Base-by-base conservation (phyloP, 768 basidiomycete genomes). In the Cytidiella melzeri region DNA sequence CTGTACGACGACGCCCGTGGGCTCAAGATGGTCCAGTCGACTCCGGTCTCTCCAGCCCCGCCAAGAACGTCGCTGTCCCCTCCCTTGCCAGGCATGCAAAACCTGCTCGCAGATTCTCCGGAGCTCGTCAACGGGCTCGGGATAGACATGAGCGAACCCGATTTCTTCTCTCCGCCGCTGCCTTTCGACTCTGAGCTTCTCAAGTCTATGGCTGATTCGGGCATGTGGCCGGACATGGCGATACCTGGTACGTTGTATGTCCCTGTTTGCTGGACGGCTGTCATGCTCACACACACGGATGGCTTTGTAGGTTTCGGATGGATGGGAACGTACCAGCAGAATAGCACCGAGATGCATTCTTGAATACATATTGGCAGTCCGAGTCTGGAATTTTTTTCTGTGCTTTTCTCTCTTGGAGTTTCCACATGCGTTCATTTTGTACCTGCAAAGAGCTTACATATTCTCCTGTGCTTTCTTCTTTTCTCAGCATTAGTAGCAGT, bases 101-200 rank as follows among this genome's bases (percentile, higher is more conserved):
- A 19, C 7, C 36, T 41, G 11, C 9, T 39, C 7, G 30, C 30
- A 15, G 30, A 34, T 15, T 41, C 45, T 4, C 51, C 45, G 20
- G 44, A 41, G 24, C 25, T 15, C 20, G n/a, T 45, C 25, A 40
- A 5, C 21, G 36, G n/a, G 5, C 38, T 39, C 37, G 19, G 30
- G 34, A 39, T 48, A 30, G 38, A 44, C 9, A 34, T 15, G 9
- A 34, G 30, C 42, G 12, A 5, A 5, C 21, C 58, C 3, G 62
- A 65, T 20, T 72, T 77, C 55, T 77, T 80, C 65, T 71, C 76
- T 30, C 70, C 79, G 1, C 70, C 77, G 11, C 68, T 83, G 55
- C 72, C 74, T 2, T 81, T 80, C 56, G 80, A 85, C 74, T 84
- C 23, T 62, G 76, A 82, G 46, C 79, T 79, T 21, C 75, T 83